Base-by-base conservation (phyloP, 139 green algal genomes). In the Closterium sp. region DNA sequence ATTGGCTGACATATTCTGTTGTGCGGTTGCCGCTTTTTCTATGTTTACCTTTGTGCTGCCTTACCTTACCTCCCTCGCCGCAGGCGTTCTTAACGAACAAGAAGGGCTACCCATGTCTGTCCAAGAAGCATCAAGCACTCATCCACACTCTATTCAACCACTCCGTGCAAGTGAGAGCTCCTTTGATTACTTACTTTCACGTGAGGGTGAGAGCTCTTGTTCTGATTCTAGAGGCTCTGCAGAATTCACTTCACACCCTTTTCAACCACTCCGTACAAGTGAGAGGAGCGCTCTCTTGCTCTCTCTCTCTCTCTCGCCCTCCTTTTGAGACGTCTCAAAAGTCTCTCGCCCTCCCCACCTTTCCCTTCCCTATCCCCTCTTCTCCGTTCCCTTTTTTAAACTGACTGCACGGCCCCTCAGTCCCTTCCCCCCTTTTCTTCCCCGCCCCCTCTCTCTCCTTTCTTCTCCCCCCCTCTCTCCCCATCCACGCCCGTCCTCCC, bases 41-140 rank as follows among this genome's bases (percentile, higher is more conserved):
- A n/a, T n/a, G n/a, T n/a, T n/a, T n/a, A n/a, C n/a, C n/a, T n/a
- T n/a, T n/a, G n/a, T n/a, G n/a, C n/a, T n/a, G n/a, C n/a, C n/a
- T n/a, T n/a, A n/a, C n/a, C n/a, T n/a, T n/a, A n/a, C n/a, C 45
- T 70, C 3, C 45, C 10, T 2, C 45, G 3, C 11, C 88, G 13
- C 88, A 93, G 91, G 91, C 91, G 1, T 93, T 93, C 30, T 17
- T 70, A 2, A 95, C 95, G 89, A 99, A 99, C 96, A 97, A 97
- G 90, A 93, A 95, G 3, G 97, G 97, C 31, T 99, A 96, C 93
- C 97, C 97, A 7, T 96, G 97, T 9, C 96, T 99, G 34, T 92
- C 96, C 70, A 97, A 96, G 90, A 62, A 92, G 0, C 97, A 98
- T 92, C 97, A 99, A 94, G 95, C 97, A 31, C 90, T 99, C 45